Evolutionary conservation across 257 asterid species (phyloP).

Genomic region (Cynanchum wilfordii): DNA sequence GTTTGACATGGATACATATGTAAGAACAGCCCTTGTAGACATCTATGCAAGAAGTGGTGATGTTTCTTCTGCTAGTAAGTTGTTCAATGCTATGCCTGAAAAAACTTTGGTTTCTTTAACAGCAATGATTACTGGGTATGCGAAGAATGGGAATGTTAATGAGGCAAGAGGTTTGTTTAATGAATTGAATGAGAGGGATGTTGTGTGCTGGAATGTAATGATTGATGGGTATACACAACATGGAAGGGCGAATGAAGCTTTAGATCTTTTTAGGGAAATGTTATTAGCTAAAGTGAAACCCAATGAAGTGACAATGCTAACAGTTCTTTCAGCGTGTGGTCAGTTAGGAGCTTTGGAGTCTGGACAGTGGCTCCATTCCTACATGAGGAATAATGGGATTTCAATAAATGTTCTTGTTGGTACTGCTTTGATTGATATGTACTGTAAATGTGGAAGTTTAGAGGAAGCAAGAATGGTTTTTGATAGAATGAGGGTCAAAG

Average conservation of each 20-base stretch:
- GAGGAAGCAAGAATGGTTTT: slow-evolving; percentile 17
- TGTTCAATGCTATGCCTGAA: slow-evolving; percentile 20
- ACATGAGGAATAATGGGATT: slow-evolving; percentile 8
- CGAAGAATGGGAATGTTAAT: slow-evolving; percentile 11
- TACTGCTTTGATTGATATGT: slow-evolving; percentile 21
- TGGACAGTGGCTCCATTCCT: slow-evolving; percentile 15
- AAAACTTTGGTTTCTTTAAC: slow-evolving; percentile 20
- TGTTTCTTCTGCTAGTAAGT: slow-evolving; percentile 2
- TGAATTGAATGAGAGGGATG: slow-evolving; percentile 7
- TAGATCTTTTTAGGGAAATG: slow-evolving; percentile 12
- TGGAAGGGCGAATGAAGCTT: slow-evolving; percentile 12
- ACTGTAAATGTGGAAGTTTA: slow-evolving; percentile 18
- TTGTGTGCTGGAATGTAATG: slow-evolving; percentile 15
- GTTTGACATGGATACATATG: slow-evolving; percentile 8
- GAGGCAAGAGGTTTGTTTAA: slow-evolving; percentile 14
- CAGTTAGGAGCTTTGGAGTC: slow-evolving; percentile 13
- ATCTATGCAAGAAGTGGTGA: slow-evolving; percentile 8
- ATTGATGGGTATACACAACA: slow-evolving; percentile 12
- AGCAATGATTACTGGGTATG: slow-evolving; percentile 12
- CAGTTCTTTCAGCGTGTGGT: slow-evolving; percentile 8
- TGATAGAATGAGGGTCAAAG: slow-evolving; percentile 12
- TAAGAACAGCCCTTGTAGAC: slow-evolving; percentile 11
- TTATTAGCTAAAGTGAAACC: slow-evolving; percentile 8
- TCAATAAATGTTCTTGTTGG: slow-evolving; percentile 8
- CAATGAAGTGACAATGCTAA: slow-evolving; percentile 11